Conservation (phyloP, 345 rosid species). For the Firmiana major region DNA sequence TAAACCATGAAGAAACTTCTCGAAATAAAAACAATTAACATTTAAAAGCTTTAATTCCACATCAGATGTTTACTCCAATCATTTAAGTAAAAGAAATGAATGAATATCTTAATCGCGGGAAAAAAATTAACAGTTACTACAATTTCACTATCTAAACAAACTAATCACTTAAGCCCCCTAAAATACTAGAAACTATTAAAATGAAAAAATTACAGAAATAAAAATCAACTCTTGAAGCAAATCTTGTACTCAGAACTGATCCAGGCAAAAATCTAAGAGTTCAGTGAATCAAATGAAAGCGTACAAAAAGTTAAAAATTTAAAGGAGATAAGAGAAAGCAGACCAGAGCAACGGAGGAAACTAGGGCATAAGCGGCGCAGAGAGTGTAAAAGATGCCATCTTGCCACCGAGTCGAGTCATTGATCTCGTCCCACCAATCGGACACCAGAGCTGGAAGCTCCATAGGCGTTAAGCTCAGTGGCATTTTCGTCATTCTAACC, state of each 20-base stretch:
- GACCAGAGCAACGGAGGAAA: conserved; percentile 40
- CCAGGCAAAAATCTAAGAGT: neutral
- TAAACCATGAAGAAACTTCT: neutral
- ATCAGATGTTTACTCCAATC: neutral
- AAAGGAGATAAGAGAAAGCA: neutral
- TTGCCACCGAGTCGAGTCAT: conserved; percentile 67
- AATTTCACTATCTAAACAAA: neutral
- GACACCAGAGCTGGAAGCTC: conserved; percentile 2
- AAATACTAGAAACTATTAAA: neutral
- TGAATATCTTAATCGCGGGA: neutral
- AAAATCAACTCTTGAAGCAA: neutral
- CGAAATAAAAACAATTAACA: neutral
- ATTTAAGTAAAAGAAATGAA: neutral
- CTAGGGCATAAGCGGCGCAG: conserved; percentile 88
- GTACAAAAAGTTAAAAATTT: neutral
- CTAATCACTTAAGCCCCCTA: neutral
- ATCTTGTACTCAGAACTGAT: neutral
- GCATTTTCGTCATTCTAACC: conserved; percentile 7
- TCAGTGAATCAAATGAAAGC: neutral
- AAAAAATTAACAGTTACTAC: neutral
- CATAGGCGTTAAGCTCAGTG: neutral
- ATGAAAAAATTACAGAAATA: neutral
- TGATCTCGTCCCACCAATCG: conserved; percentile 21
- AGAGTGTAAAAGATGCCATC: conserved; percentile 89
- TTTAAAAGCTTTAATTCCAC: neutral